Conservation (phyloP, 2,329 filamentous ascomycete genomes). For the Cytospora piceicola region DNA sequence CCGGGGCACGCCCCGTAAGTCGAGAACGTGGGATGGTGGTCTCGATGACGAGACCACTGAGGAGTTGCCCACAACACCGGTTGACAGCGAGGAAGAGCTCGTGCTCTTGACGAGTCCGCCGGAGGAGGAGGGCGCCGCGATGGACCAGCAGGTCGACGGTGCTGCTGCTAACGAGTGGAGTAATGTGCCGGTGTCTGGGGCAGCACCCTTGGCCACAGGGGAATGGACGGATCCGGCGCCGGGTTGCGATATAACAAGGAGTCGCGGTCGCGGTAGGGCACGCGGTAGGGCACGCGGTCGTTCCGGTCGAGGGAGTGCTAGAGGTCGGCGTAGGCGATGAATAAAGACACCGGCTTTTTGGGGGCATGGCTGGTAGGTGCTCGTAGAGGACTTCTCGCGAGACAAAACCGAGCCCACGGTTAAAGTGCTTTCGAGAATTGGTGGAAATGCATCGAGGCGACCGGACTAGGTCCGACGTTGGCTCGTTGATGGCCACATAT, state of each 20-base stretch:
- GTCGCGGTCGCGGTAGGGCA: not conserved
- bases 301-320: not conserved
- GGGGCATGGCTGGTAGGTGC: not conserved
- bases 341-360: not conserved
- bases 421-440: not conserved
- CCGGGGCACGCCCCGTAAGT: not conserved
- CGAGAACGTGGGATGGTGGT: too few species aligned
- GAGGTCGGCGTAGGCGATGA: not conserved
- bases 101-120: not conserved
- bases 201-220: not conserved
- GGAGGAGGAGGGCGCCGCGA: not conserved
- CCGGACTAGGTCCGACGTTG: not conserved
- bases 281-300: too few species aligned
- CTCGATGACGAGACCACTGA: not conserved
- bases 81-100: conserved; percentile 17
- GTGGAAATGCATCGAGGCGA: not conserved
- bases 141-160: not conserved
- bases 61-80: not conserved
- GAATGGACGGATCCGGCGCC: not conserved
- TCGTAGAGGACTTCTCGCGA: not conserved
- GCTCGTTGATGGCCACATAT: not conserved
- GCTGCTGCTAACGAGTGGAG: not conserved
- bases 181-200: not conserved
- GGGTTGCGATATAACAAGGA: not conserved
- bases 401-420: not conserved